phyloP scores from a whole-genome alignment of 805 yeast genomes.

The Schizosaccharomyces cryophilus region DNA sequence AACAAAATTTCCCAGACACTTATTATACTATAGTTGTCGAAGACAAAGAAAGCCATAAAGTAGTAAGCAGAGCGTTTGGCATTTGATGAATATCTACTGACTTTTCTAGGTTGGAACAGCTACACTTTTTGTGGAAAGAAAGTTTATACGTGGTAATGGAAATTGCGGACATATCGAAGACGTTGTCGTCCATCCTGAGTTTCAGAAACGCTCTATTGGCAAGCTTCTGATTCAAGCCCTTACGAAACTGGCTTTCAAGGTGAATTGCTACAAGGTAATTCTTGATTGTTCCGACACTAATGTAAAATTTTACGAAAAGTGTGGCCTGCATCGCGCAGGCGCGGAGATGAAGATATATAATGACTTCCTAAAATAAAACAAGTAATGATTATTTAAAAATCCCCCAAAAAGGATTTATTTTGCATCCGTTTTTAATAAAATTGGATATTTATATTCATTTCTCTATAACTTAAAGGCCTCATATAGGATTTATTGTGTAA shows the following conservation, averaged over 20 bases:
- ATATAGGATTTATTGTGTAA: too few relatives aligned
- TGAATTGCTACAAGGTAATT: constrained; percentile 14
- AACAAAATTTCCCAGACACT: not conserved
- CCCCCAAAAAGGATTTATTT: constrained; percentile 13
- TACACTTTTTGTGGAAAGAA: not conserved
- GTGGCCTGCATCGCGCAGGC: constrained; percentile 23
- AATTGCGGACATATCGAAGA: not conserved
- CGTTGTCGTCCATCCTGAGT: not conserved
- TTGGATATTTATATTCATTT: not conserved
- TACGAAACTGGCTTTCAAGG: not conserved
- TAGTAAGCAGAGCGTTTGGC: not conserved
- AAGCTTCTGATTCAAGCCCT: not conserved
- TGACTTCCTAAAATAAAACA: not conserved
- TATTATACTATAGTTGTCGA: not conserved
- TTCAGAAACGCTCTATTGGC: not conserved
- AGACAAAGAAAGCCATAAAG: not conserved
- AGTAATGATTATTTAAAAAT: not conserved
- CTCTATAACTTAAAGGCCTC: too few relatives aligned
- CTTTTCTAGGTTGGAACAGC: not conserved
- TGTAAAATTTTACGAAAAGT: constrained; percentile 50
- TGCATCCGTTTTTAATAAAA: not conserved
- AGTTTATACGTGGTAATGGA: not conserved
- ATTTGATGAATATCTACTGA: not conserved
- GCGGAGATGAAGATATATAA: not conserved
- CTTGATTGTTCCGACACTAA: constrained; percentile 51